Evolutionary conservation across 1,284 basidiomycete species (phyloP).

Genomic region (Ceratobasidium sp.): DNA sequence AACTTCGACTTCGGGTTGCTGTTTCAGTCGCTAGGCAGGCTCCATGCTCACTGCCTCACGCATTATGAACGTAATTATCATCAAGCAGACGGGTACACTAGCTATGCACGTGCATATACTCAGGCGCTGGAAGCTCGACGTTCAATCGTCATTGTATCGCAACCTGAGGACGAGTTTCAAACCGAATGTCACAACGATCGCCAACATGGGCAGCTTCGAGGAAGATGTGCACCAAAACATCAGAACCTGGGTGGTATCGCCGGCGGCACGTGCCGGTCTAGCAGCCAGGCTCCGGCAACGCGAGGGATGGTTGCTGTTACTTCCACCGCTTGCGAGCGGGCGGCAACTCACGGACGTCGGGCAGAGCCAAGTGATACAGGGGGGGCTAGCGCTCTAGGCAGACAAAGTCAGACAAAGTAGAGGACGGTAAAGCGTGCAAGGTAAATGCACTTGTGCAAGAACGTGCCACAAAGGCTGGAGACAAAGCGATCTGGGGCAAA

Average conservation of each 20-base stretch:
- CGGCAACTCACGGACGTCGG: background rate
- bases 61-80: too few species aligned
- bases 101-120: background rate
- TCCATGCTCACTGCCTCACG: background rate
- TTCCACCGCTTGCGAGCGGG: background rate
- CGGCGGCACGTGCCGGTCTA: constrained; percentile 11
- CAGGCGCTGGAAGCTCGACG: too few species aligned
- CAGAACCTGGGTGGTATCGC: background rate
- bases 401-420: background rate
- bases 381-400: background rate
- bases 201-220: background rate
- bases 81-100: background rate
- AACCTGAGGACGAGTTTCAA: background rate
- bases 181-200: background rate
- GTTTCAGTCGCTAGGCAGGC: background rate
- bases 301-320: background rate
- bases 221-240: background rate
- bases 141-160: background rate
- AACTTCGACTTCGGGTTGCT: constrained; percentile 27
- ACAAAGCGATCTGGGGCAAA: constrained; percentile 29
- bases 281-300: background rate
- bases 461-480: constrained; percentile 11
- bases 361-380: background rate
- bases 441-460: constrained; percentile 14
- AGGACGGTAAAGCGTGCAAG: background rate